Conservation (phyloP, 192 early-diverging fungal genomes). For the Mortierella hygrophila region DNA sequence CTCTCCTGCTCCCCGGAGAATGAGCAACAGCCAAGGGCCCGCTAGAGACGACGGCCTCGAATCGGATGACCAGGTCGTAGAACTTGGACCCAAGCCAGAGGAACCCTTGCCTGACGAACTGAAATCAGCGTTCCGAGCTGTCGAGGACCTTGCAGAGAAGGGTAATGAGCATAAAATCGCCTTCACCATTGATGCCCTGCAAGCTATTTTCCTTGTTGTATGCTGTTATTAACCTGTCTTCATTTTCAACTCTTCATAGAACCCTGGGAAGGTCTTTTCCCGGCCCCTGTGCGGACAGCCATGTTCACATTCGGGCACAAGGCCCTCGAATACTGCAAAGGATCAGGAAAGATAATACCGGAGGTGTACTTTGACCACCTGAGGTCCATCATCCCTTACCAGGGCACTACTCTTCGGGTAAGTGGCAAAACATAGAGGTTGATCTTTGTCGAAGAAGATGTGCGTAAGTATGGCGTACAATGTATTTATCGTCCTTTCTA, state of each 20-base stretch:
- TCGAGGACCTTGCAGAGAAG: conserved; percentile 42
- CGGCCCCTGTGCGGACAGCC: not conserved
- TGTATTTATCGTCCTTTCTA: not conserved
- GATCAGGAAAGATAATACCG: not conserved
- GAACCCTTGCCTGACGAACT: conserved; percentile 55
- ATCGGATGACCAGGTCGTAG: not conserved
- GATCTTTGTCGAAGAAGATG: not conserved
- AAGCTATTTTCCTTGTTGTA: not conserved
- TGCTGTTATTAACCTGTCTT: not conserved
- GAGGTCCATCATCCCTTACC: not conserved
- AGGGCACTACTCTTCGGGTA: not conserved
- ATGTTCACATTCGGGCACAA: not conserved
- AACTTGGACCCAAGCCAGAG: conserved; percentile 9
- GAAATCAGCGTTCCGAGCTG: conserved; percentile 23
- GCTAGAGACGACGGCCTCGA: not conserved
- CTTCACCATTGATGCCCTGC: not conserved
- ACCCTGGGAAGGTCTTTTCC: not conserved
- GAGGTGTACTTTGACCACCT: not conserved
- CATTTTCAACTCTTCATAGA: not conserved
- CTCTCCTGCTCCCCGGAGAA: not conserved
- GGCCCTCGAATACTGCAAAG: conserved; percentile 1
- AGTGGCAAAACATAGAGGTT: not conserved
- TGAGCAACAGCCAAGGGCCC: not conserved
- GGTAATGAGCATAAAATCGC: conserved; percentile 20
- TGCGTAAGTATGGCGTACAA: too few relatives aligned